Percentiles rank a stretch among this genome's conserved stretches.
phyloP scores from a whole-genome alignment of 495 filamentous ascomycete genomes.

The Tuber melanosporum region DNA sequence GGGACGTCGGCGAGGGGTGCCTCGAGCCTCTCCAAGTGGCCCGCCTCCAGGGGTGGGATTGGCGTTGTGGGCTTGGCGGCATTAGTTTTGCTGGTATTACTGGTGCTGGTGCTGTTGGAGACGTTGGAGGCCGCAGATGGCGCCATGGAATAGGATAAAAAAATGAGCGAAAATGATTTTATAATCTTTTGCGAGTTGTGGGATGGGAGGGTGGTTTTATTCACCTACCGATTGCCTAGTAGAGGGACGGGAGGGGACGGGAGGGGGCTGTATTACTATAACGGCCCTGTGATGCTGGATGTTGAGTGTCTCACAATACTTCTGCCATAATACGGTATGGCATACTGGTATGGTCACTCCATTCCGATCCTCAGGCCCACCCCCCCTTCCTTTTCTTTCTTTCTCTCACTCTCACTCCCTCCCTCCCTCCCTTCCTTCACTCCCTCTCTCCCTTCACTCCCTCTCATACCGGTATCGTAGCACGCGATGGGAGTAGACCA shows the following conservation, averaged over 20 bases:
- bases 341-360: neutral
- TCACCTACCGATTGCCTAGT: neutral
- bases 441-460: neutral
- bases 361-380: neutral
- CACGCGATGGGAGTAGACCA: neutral
- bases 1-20: slow-evolving; percentile 47
- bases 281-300: neutral
- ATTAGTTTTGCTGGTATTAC: slow-evolving; percentile 8
- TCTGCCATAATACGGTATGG: neutral
- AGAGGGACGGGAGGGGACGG: no score
- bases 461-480: neutral
- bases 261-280: neutral
- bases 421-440: no score
- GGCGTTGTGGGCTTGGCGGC: neutral
- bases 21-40: slow-evolving; percentile 25
- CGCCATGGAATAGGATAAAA: slow-evolving; percentile 36
- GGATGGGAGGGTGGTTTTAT: slow-evolving; percentile 21
- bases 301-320: neutral
- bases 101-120: neutral
- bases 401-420: neutral
- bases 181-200: neutral
- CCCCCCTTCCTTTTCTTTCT: neutral
- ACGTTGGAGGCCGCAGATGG: slow-evolving; percentile 18
- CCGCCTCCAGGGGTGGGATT: slow-evolving; percentile 6
- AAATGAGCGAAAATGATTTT: neutral